Evolutionary conservation across 306 rosid genomes (phyloP).

Genomic region (Acacia confusa): DNA sequence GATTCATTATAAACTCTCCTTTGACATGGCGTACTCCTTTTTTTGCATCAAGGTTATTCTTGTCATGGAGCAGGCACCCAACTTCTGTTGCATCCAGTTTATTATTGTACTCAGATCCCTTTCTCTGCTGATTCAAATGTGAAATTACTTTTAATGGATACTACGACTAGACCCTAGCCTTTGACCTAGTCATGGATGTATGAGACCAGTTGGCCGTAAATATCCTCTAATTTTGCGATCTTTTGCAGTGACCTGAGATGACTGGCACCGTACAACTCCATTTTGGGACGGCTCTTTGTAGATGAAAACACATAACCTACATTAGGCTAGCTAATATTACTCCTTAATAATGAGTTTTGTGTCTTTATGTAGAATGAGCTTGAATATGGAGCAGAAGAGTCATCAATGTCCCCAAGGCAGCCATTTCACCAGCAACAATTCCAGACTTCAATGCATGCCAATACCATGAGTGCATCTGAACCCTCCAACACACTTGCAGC

Average conservation of each 20-base stretch:
- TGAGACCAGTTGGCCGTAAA: neutral
- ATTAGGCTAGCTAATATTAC: neutral
- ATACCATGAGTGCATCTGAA: conserved; percentile 40
- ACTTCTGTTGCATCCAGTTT: conserved; percentile 1
- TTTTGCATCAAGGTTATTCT: neutral
- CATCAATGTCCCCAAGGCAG: conserved; percentile 66
- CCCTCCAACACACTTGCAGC: conserved; percentile 42
- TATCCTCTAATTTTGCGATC: neutral
- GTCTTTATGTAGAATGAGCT: conserved; percentile 62
- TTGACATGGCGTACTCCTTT: neutral
- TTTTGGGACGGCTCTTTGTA: conserved; percentile 6
- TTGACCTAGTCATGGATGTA: neutral
- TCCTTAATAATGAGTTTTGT: neutral
- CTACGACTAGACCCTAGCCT: neutral
- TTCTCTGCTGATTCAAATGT: conserved; percentile 18
- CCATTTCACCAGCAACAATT: conserved; percentile 54
- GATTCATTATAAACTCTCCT: neutral
- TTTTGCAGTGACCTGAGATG: conserved; percentile 15
- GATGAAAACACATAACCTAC: conserved; percentile 19
- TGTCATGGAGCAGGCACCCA: conserved; percentile 3
- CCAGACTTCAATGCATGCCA: conserved; percentile 43
- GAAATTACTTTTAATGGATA: conserved; percentile 5
- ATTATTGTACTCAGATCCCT: neutral
- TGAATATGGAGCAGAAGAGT: conserved; percentile 63
- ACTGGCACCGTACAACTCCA: neutral